Conservation (phyloP, 768 basidiomycete species). For the Melanogaster broomeanus region DNA sequence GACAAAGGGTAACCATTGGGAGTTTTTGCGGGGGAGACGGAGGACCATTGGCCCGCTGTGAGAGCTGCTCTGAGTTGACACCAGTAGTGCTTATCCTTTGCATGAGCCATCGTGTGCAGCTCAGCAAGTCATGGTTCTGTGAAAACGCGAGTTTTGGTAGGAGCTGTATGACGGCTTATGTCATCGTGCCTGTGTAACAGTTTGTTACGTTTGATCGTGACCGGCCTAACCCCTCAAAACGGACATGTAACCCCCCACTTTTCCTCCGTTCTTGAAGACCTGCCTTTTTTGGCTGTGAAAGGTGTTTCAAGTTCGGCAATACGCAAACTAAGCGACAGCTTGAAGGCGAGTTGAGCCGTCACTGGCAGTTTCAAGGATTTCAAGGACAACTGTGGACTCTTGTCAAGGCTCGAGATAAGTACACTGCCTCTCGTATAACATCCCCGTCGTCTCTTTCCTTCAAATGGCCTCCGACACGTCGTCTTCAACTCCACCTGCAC, state of each 20-base stretch:
- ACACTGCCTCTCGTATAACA: neutral
- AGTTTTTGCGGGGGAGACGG: constrained; percentile 58
- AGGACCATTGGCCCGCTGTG: constrained; percentile 74
- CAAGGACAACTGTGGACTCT: neutral
- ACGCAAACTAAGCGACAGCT: too few species aligned
- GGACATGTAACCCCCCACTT: constrained; percentile 1
- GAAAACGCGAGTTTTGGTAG: too few species aligned
- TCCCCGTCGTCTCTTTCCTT: neutral
- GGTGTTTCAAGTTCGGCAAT: neutral
- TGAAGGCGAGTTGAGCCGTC: too few species aligned
- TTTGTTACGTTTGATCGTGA: too few species aligned
- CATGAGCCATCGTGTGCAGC: constrained; percentile 38
- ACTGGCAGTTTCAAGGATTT: neutral
- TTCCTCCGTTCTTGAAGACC: neutral
- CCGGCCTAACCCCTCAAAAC: constrained; percentile 11
- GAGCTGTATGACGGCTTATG: neutral
- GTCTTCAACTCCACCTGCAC: constrained; percentile 51
- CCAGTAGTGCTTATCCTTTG: constrained; percentile 81
- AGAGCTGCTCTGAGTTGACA: constrained; percentile 68
- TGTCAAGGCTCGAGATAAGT: neutral
- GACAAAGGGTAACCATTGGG: constrained; percentile 53
- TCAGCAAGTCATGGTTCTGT: too few species aligned
- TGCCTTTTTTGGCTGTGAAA: constrained; percentile 8
- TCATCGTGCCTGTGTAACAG: too few species aligned
- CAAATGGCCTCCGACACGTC: constrained; percentile 33